Percentiles rank a stretch among this genome's conserved stretches.
phyloP scores from a whole-genome alignment of 2,329 filamentous ascomycete genomes.

The Plectosphaerella cucumerina region DNA sequence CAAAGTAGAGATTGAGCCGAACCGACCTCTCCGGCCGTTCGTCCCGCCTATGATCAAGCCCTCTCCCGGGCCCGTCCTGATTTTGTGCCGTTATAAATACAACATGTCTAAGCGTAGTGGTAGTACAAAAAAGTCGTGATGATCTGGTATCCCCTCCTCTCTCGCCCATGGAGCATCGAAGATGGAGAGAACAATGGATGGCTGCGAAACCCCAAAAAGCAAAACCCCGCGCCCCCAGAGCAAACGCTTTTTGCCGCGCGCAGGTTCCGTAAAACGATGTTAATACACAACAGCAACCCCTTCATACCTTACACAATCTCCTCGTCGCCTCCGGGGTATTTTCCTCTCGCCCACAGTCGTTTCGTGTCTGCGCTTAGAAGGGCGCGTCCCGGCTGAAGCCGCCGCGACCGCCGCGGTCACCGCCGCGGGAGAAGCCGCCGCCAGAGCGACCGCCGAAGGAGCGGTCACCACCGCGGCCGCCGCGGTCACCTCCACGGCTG shows the following conservation, averaged over 20 bases:
- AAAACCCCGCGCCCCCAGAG: too few species aligned
- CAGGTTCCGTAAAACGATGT: too few species aligned
- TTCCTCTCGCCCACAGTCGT: background rate
- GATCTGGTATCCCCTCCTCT: background rate
- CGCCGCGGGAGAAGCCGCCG: constrained; percentile 2
- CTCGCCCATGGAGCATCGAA: background rate
- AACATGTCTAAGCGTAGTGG: background rate
- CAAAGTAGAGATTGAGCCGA: constrained; percentile 9
- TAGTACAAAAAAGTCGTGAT: background rate
- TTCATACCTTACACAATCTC: background rate
- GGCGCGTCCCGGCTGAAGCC: background rate
- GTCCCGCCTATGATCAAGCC: too few species aligned
- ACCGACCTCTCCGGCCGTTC: background rate
- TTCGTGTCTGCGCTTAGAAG: too few species aligned
- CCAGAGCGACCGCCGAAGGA: constrained; percentile 5
- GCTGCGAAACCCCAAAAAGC: background rate
- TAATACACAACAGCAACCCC: too few species aligned
- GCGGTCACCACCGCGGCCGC: background rate
- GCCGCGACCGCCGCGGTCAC: constrained; percentile 1
- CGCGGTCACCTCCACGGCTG: background rate
- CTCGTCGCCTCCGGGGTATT: background rate
- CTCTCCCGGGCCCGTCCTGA: too few species aligned
- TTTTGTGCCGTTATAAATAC: background rate
- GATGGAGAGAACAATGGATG: background rate
- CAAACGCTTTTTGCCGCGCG: too few species aligned